These are phyloP conservation scores for Mycotypha africana DNA, from an alignment of 371 early-diverging fungal genomes.

Conservation along the genomic window DNA sequence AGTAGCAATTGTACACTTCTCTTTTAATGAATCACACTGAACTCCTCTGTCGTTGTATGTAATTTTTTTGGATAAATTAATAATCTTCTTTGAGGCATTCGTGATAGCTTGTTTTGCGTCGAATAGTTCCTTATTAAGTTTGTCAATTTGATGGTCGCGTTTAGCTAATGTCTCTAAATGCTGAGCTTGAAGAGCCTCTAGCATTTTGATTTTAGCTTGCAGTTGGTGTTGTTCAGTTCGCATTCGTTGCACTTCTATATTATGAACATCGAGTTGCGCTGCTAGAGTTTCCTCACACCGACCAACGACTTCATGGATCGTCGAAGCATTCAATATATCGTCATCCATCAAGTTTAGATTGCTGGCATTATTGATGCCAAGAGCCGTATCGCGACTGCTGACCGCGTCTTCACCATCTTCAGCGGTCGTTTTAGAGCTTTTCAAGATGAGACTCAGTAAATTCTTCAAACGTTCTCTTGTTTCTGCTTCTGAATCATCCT, in stretches of 20 bases:
- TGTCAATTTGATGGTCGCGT: slow-evolving; percentile 14
- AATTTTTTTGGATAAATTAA: too few relatives aligned
- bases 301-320: slow-evolving; percentile 28
- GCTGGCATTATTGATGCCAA: too few relatives aligned
- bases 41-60: too few relatives aligned
- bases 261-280: slow-evolving; percentile 12
- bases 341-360: background rate
- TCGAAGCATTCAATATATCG: slow-evolving; percentile 9
- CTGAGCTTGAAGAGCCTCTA: slow-evolving; percentile 1
- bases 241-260: slow-evolving; percentile 10
- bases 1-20: too few relatives aligned
- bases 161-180: slow-evolving; percentile 8
- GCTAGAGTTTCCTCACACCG: slow-evolving; percentile 30
- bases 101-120: too few relatives aligned
- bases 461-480: slow-evolving; percentile 28
- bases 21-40: too few relatives aligned
- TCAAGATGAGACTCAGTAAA: slow-evolving; percentile 28
- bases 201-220: slow-evolving; percentile 4
- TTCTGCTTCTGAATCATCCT: slow-evolving; percentile 39
- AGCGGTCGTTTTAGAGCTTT: slow-evolving; percentile 23
- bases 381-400: too few relatives aligned
- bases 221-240: background rate
- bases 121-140: slow-evolving; percentile 8
- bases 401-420: slow-evolving; percentile 2
- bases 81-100: too few relatives aligned